Conservation (phyloP, 768 basidiomycete species). For the Lactarius pseudohatsudake region DNA sequence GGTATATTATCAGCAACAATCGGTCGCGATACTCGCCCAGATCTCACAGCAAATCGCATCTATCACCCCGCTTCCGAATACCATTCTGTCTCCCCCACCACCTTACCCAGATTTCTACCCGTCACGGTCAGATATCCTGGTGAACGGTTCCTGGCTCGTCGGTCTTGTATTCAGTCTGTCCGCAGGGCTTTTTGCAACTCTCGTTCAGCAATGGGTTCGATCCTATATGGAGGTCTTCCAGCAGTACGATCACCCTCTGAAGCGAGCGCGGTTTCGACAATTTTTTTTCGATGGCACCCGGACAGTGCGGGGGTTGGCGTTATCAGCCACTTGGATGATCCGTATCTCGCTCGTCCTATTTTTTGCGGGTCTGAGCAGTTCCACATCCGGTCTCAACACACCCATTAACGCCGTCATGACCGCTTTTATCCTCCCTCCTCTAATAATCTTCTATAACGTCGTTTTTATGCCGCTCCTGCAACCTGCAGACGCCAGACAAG, state of each 20-base stretch:
- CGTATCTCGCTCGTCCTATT: neutral
- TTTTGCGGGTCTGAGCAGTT: neutral
- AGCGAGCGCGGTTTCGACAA: neutral
- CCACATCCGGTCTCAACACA: too few species aligned
- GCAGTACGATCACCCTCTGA: neutral
- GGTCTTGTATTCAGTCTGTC: constrained; percentile 8
- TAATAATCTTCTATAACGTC: too few species aligned
- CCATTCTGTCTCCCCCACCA: neutral
- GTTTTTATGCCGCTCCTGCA: too few species aligned
- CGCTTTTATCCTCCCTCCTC: too few species aligned
- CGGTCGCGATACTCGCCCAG: neutral
- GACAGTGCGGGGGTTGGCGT: neutral
- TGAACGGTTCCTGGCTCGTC: neutral
- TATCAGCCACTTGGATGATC: neutral
- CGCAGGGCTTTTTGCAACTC: constrained; percentile 1
- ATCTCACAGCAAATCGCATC: constrained; percentile 11
- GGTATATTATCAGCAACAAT: neutral
- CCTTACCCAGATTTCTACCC: neutral
- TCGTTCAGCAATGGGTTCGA: constrained; percentile 11
- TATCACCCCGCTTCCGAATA: neutral
- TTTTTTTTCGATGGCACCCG: neutral
- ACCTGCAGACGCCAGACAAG: too few species aligned
- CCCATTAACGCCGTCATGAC: too few species aligned
- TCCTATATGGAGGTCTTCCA: constrained; percentile 2
- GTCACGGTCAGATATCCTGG: neutral